Percentiles rank a stretch among this genome's conserved stretches.
Conservation (phyloP, 2,329 filamentous ascomycete species). For the Colletotrichum kahawae region DNA sequence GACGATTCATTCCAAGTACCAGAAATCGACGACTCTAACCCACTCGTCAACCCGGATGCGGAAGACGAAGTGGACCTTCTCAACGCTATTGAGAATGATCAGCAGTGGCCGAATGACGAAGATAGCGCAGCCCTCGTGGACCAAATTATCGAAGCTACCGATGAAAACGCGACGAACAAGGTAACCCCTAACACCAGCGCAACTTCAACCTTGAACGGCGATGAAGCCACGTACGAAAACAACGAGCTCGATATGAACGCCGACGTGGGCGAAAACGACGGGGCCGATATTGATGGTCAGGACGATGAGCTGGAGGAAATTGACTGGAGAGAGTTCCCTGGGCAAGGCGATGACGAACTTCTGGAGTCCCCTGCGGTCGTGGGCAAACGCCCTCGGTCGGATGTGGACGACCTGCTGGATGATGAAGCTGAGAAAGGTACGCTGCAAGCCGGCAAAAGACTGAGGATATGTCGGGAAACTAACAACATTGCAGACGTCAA, state of each 20-base stretch:
- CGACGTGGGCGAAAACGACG: conserved; percentile 10
- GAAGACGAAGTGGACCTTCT: not conserved
- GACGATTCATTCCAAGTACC: conserved; percentile 28
- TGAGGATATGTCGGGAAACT: not conserved
- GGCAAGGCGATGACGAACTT: conserved; percentile 19
- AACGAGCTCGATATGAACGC: conserved; percentile 36
- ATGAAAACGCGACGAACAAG: conserved; percentile 7
- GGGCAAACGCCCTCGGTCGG: conserved; percentile 26
- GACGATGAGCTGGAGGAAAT: conserved; percentile 26
- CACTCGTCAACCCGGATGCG: conserved; percentile 28
- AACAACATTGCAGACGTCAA: conserved; percentile 27
- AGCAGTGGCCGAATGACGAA: not conserved
- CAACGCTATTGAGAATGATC: not conserved
- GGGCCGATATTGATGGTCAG: not conserved
- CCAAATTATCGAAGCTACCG: not conserved
- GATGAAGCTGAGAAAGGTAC: conserved; percentile 27
- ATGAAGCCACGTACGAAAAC: conserved; percentile 30
- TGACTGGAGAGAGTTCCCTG: conserved; percentile 30
- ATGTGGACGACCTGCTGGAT: conserved; percentile 26
- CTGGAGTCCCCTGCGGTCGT: conserved; percentile 9
- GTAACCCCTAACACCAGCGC: conserved; percentile 30
- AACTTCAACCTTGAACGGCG: conserved; percentile 36
- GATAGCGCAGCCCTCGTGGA: not conserved
- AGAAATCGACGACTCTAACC: conserved; percentile 28
- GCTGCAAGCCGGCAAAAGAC: not conserved